Base-by-base conservation (phyloP, 495 filamentous ascomycete species). In the Tuber microsphaerosporum region DNA sequence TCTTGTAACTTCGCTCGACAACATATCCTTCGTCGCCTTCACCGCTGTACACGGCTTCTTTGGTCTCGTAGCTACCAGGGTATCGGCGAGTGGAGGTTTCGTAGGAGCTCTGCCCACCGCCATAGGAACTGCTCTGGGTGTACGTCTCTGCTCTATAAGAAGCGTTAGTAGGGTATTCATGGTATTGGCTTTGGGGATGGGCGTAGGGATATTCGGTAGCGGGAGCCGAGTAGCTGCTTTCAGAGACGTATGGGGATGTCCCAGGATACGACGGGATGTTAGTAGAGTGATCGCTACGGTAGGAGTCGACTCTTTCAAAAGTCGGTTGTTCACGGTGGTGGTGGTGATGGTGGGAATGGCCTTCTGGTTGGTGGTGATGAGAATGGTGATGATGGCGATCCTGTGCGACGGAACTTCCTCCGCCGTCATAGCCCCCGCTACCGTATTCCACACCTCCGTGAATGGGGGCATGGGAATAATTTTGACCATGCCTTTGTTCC, bases 1-100 rank as follows among this genome's bases (percentile, higher is more conserved):
- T 56, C 73, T 42, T 74, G 34, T 73, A 73, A 8, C 61, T 81
- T 43, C 45, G 71, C 42, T 77, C 80, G 72, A 76, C 74, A 14
- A 74, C 76, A 42, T 81, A 69, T n/a, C 69, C 72, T 45, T 31
- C 73, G 7, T 70, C 76, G 6, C 70, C 73, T 19, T 69, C 42
- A 19, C 65, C 73, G 19, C 68, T 69, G 17, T 76, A 41, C 22
- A 73, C 61, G 16, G 5, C 31, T n/a, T 72, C 73, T n/a, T 9
- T 48, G 16, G 41, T 46, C 41, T 73, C 71, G 9, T 34, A 41
- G 34, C 70, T 26, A 26, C 68, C 31, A 41, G 39, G 68, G 37
- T 69, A 46, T 70, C 26, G 42, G 69, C 17, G 42, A 5, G 39
- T 43, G 8, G n/a, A 72, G 44, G 69, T 44, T 79, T 72, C 46